These are phyloP conservation scores for Phytophthora pisi DNA, from an alignment of 352 stramenopile genomes.

Conservation along the genomic window DNA sequence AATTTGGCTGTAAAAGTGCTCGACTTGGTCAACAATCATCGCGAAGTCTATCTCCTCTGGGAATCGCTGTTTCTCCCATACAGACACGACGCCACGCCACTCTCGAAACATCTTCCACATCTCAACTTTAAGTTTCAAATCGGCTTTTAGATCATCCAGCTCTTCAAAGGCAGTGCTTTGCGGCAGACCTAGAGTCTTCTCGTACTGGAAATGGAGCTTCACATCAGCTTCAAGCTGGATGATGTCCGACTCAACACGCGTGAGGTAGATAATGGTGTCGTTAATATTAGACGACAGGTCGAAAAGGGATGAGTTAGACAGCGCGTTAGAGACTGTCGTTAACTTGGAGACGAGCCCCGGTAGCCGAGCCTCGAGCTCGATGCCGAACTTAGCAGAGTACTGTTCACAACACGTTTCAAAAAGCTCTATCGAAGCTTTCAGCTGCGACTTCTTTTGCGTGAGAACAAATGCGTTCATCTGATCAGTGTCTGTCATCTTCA, in stretches of 20 bases:
- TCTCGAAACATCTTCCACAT: conserved; percentile 80
- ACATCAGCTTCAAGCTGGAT: conserved; percentile 28
- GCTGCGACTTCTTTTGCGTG: conserved; percentile 72
- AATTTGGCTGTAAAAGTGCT: conserved; percentile 58
- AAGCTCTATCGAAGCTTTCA: conserved; percentile 78
- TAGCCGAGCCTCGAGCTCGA: conserved; percentile 71
- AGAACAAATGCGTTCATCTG: conserved; percentile 80
- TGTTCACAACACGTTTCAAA: conserved; percentile 75
- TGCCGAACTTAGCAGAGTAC: conserved; percentile 77
- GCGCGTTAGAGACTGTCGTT: conserved; percentile 31
- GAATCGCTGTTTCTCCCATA: conserved; percentile 64
- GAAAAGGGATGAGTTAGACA: conserved; percentile 53
- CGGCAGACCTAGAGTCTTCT: conserved; percentile 63
- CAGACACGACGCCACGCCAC: conserved; percentile 57
- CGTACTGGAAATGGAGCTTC: conserved; percentile 53
- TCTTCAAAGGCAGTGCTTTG: conserved; percentile 81
- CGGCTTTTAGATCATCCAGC: conserved; percentile 65
- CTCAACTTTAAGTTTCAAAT: conserved; percentile 80
- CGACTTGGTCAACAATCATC: conserved; percentile 71
- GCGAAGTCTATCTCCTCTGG: conserved; percentile 69
- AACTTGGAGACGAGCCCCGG: conserved; percentile 47
- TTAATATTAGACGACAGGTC: conserved; percentile 51
- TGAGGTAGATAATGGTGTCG: conserved; percentile 57
- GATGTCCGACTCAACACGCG: conserved; percentile 34
- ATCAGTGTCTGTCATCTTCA: conserved; percentile 71